Percentiles rank a stretch among this genome's conserved stretches.
These are phyloP conservation scores for Cytospora chrysosperma DNA, from an alignment of 2,329 filamentous ascomycete species.

Conservation along the genomic window DNA sequence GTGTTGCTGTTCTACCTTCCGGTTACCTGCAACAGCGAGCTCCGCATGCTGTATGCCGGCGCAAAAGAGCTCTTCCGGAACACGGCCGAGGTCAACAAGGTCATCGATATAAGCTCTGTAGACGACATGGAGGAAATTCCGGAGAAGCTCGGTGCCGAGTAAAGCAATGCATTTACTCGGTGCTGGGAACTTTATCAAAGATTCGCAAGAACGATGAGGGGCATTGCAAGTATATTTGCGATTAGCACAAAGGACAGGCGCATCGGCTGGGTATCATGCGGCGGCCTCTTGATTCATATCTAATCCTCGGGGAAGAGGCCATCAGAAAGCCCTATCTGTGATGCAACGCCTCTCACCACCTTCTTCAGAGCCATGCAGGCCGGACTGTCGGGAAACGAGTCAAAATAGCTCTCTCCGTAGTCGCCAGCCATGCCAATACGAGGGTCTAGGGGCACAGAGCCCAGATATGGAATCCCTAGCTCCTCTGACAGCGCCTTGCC, in stretches of 20 bases:
- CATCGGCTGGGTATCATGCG: slow-evolving; percentile 19
- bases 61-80: slow-evolving; percentile 96
- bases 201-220: background rate
- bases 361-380: slow-evolving; percentile 78
- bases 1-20: slow-evolving; percentile 94
- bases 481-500: slow-evolving; percentile 78
- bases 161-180: background rate
- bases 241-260: slow-evolving; percentile 7
- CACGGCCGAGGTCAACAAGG: slow-evolving; percentile 82
- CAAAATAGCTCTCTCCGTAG: slow-evolving; percentile 95
- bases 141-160: slow-evolving; percentile 51
- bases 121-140: slow-evolving; percentile 86
- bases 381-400: slow-evolving; percentile 89
- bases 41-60: slow-evolving; percentile 91
- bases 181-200: background rate
- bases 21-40: slow-evolving; percentile 81
- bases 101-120: slow-evolving; percentile 78
- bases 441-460: slow-evolving; percentile 86
- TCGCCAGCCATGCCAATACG: slow-evolving; percentile 95
- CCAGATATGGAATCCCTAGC: slow-evolving; percentile 84
- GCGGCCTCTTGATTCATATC: slow-evolving; percentile 13
- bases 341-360: slow-evolving; percentile 73
- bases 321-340: slow-evolving; percentile 62
- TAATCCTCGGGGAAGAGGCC: slow-evolving; percentile 47
- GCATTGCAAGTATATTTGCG: background rate